Percentiles rank a stretch among this genome's conserved stretches.
phyloP scores from a whole-genome alignment of 768 basidiomycete species.

The Russula vinacea region DNA sequence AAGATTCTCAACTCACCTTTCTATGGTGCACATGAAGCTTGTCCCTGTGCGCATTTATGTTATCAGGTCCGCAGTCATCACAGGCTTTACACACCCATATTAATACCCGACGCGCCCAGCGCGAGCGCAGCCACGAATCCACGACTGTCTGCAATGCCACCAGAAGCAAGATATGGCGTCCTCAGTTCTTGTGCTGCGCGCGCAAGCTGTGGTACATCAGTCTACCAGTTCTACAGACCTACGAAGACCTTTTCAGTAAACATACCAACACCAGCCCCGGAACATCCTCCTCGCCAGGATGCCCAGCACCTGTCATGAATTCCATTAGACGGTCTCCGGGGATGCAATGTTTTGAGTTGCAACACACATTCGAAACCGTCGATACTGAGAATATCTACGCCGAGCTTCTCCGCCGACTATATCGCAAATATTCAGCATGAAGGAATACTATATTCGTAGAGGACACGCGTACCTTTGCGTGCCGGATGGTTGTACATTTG shows the following conservation, averaged over 20 bases:
- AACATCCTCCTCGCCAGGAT: slow-evolving; percentile 93
- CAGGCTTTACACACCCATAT: slow-evolving; percentile 55
- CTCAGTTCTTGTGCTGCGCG: slow-evolving; percentile 81
- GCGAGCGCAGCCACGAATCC: slow-evolving; percentile 81
- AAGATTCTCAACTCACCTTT: slow-evolving; percentile 48
- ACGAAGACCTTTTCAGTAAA: slow-evolving; percentile 1
- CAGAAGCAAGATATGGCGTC: slow-evolving; percentile 85
- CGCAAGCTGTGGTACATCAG: slow-evolving; percentile 56
- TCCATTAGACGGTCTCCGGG: slow-evolving; percentile 22
- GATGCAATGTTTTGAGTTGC: slow-evolving; percentile 1
- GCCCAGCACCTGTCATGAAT: slow-evolving; percentile 70
- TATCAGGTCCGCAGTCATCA: background rate
- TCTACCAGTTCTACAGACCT: background rate
- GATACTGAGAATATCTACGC: slow-evolving; percentile 85
- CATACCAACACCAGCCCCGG: slow-evolving; percentile 77
- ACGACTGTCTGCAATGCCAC: slow-evolving; percentile 83
- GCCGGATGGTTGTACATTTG: slow-evolving; percentile 84
- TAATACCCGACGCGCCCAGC: slow-evolving; percentile 81
- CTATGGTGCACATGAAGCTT: slow-evolving; percentile 89
- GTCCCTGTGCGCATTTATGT: slow-evolving; percentile 45
- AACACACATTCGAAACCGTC: slow-evolving; percentile 85
- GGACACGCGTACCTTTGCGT: slow-evolving; percentile 63
- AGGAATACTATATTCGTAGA: background rate
- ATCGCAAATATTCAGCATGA: background rate
- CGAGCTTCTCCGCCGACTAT: slow-evolving; percentile 64